phyloP scores from a whole-genome alignment of 2,329 filamentous ascomycete genomes.

The Aspergillus nomiae region DNA sequence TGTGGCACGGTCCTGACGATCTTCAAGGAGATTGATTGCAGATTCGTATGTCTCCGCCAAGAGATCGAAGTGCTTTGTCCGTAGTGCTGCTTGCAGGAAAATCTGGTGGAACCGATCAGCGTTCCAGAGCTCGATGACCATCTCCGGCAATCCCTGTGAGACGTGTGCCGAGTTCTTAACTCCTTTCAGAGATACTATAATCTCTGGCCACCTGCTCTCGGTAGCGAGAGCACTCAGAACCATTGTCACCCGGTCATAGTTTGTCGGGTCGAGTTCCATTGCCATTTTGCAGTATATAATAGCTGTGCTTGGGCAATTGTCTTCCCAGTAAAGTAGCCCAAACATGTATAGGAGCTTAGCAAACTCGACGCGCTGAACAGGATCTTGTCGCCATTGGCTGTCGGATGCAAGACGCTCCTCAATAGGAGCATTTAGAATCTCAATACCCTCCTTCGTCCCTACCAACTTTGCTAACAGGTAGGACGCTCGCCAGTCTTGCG shows the following conservation, averaged over 20 bases:
- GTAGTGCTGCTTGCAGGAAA: conserved; percentile 18
- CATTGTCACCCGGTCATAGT: background rate
- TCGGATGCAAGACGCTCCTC: background rate
- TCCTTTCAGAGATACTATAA: background rate
- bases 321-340: background rate
- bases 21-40: conserved; percentile 18
- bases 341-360: background rate
- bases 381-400: background rate
- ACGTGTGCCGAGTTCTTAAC: background rate
- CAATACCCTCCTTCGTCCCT: conserved; percentile 16
- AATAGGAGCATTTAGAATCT: conserved; percentile 7
- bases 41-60: conserved; percentile 22
- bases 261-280: background rate
- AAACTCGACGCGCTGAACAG: background rate
- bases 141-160: conserved; percentile 6
- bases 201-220: background rate
- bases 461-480: conserved; percentile 22
- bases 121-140: conserved; percentile 16
- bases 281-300: background rate
- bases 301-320: background rate
- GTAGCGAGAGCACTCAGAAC: background rate
- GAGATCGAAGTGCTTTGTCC: conserved; percentile 18
- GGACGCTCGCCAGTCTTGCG: conserved; percentile 25
- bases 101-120: conserved; percentile 18
- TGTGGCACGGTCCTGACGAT: conserved; percentile 9